A percentile compares a stretch with the other conserved stretches of the same genome.
Evolutionary conservation across 2,329 filamentous ascomycete genomes (phyloP).

Genomic region (Cephalotrichum gorgonifer): DNA sequence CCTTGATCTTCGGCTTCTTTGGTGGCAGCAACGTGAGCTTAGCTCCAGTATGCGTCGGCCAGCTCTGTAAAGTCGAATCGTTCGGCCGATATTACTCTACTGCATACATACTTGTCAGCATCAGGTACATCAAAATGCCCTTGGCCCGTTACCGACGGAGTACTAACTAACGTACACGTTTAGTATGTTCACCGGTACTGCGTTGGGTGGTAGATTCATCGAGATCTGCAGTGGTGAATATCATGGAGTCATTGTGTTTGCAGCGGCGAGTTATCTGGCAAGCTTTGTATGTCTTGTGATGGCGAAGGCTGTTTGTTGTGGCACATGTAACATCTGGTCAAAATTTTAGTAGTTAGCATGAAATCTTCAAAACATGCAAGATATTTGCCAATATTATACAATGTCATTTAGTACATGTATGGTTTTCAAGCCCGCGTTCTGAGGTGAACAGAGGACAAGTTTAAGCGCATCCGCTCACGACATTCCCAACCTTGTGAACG

Average conservation of each 20-base stretch:
- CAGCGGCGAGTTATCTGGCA: conserved; percentile 1
- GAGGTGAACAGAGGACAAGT: too few relatives aligned
- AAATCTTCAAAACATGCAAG: too few relatives aligned
- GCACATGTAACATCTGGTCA: not conserved
- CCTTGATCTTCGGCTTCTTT: conserved; percentile 55
- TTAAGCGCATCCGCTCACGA: too few relatives aligned
- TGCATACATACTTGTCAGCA: conserved; percentile 46
- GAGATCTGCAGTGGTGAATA: not conserved
- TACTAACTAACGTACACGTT: not conserved
- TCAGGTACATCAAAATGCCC: not conserved
- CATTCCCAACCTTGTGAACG: too few relatives aligned
- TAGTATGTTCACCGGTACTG: not conserved
- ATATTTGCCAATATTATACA: not conserved
- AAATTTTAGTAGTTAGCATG: not conserved
- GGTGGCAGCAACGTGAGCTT: conserved; percentile 58
- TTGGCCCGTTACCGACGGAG: too few relatives aligned
- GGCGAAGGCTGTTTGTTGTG: conserved; percentile 1
- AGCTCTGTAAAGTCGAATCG: conserved; percentile 56
- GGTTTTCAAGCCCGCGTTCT: too few relatives aligned
- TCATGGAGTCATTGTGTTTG: not conserved
- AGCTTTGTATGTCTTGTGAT: conserved; percentile 1
- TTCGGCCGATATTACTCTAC: conserved; percentile 62
- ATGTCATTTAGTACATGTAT: too few relatives aligned
- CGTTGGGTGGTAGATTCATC: not conserved
- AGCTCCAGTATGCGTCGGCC: conserved; percentile 60